phyloP scores from a whole-genome alignment of 441 rosid species.

The Corymbia citriodora region DNA sequence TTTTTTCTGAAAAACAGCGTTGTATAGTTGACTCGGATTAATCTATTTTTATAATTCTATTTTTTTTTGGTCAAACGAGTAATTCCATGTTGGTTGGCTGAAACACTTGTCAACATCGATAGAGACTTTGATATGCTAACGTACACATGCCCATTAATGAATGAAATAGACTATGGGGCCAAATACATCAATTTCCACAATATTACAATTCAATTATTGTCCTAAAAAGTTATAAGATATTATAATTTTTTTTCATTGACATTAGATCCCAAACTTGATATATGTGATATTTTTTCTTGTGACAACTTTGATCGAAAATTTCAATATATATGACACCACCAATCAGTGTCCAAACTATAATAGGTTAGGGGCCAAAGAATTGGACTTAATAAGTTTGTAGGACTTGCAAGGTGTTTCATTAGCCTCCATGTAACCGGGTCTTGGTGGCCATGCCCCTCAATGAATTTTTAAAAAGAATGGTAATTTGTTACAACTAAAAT shows the following conservation, averaged over 20 bases:
- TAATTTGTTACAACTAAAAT: background rate
- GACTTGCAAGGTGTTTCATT: background rate
- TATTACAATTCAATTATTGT: too few species aligned
- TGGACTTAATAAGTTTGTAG: background rate
- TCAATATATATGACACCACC: background rate
- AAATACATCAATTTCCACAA: too few species aligned
- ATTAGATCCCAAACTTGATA: too few species aligned
- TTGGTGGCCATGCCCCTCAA: background rate
- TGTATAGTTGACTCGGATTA: background rate
- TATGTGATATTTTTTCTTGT: too few species aligned
- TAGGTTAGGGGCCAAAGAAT: too few species aligned
- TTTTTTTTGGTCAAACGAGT: too few species aligned
- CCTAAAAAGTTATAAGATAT: background rate
- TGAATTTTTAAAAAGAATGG: too few species aligned
- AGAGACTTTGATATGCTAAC: background rate
- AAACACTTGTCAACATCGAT: background rate
- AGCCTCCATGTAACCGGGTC: background rate
- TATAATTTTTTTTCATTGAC: too few species aligned
- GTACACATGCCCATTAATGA: background rate
- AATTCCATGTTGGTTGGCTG: background rate
- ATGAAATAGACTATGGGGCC: background rate
- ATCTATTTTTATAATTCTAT: too few species aligned
- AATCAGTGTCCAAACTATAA: background rate
- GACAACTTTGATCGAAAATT: background rate
- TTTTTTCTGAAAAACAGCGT: background rate